Evolutionary conservation across 1,284 basidiomycete species (phyloP).

Genomic region (Peniophora sp.): DNA sequence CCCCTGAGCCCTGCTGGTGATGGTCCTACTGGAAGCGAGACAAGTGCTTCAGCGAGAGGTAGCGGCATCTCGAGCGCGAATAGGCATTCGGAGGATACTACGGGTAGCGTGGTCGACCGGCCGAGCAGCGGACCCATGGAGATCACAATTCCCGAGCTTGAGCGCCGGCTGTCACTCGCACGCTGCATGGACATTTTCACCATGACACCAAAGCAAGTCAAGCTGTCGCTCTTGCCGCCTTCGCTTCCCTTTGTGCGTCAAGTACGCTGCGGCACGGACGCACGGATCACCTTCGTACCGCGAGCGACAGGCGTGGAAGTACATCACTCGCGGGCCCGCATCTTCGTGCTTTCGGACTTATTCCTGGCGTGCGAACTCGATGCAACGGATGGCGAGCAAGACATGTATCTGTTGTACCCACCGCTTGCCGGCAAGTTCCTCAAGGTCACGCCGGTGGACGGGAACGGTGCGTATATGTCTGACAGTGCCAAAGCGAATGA

Average conservation of each 20-base stretch:
- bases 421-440: constrained; percentile 94
- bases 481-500: constrained; percentile 8
- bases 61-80: constrained; percentile 43
- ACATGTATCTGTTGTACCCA: constrained; percentile 94
- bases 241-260: constrained; percentile 75
- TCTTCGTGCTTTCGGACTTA: constrained; percentile 89
- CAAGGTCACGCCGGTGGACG: constrained; percentile 55
- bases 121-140: constrained; percentile 34
- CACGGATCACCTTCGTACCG: constrained; percentile 74
- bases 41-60: constrained; percentile 37
- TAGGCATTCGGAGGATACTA: constrained; percentile 50
- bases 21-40: constrained; percentile 30
- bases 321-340: constrained; percentile 69
- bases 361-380: constrained; percentile 76
- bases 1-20: constrained; percentile 15
- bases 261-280: constrained; percentile 71
- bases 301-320: constrained; percentile 68
- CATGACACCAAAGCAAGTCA: constrained; percentile 91
- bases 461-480: constrained; percentile 36
- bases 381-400: constrained; percentile 47
- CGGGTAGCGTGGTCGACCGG: constrained; percentile 38
- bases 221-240: constrained; percentile 85
- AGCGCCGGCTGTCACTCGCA: constrained; percentile 72
- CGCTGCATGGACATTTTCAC: constrained; percentile 91
- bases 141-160: constrained; percentile 69